Conservation (phyloP, 2,329 filamentous ascomycete genomes). For the Diaporthe ilicicola region DNA sequence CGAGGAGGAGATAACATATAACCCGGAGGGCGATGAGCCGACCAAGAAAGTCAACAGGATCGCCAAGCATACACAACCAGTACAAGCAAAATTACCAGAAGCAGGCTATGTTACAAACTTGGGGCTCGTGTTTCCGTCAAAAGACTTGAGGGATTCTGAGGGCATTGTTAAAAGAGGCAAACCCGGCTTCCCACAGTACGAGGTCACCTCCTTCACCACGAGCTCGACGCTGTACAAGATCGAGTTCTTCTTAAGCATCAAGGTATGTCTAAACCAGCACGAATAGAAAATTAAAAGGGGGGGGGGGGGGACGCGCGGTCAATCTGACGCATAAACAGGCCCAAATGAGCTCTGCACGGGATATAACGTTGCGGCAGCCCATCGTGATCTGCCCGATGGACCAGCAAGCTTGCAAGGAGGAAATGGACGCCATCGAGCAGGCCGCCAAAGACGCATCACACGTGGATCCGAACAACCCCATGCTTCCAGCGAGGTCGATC, state of each 20-base stretch:
- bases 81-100: constrained; percentile 88
- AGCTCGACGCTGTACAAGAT: constrained; percentile 96
- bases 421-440: constrained; percentile 98
- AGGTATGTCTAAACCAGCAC: constrained; percentile 63
- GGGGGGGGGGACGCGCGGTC: too few species aligned
- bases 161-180: constrained; percentile 88
- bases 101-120: constrained; percentile 93
- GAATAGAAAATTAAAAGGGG: too few species aligned
- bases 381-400: constrained; percentile 97
- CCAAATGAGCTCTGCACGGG: constrained; percentile 84
- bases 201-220: constrained; percentile 90
- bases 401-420: constrained; percentile 94
- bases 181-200: constrained; percentile 87
- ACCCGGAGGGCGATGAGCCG: constrained; percentile 95
- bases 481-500: constrained; percentile 87
- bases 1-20: constrained; percentile 98
- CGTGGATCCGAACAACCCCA: constrained; percentile 88
- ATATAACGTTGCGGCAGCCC: constrained; percentile 88
- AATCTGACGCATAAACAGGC: constrained; percentile 63
- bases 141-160: constrained; percentile 85
- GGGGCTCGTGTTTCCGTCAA: constrained; percentile 88
- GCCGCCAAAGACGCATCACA: constrained; percentile 91
- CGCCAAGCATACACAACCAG: constrained; percentile 81
- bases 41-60: constrained; percentile 89
- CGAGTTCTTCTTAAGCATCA: constrained; percentile 94